Base-by-base conservation (phyloP, 306 rosid species). In the Argentina anserina region DNA sequence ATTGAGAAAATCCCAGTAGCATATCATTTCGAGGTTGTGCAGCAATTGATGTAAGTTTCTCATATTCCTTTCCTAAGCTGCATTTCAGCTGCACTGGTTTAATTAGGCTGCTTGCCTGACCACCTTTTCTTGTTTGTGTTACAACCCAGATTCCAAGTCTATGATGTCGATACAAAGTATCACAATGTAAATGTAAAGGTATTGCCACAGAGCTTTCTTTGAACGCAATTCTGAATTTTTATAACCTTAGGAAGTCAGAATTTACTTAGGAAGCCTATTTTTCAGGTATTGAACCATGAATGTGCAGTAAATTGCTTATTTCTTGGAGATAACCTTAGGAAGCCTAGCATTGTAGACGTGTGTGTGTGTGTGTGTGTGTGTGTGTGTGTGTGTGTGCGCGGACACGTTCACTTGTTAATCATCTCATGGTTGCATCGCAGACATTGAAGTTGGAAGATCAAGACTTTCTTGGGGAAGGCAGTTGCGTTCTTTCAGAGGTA, bases 11-110 rank as follows among this genome's bases (percentile, higher is more conserved):
- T 90, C 62, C 25, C 50, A 55, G 45, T 93, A 61, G 61, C 93
- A n/a, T 93, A 83, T 77, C 98, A 93, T 47, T 93, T 89, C 21
- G 98, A 93, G 84, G 65, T 67, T 41, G 92, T 93, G 78, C 97
- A 93, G 77, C 75, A 85, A 59, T 84, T 93, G 70, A 65, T 77
- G 98, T 90, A 86, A 86, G 93, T 59, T 56, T 75, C 75, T 69
- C 46, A 59, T 52, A 23, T 61, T 56, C 31, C 47, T 21, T 62
- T 61, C 18, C 26, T 7, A 7, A 7, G 66, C 42, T 7, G 13
- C 42, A 61, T 61, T 8, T 18, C 42, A 61, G 25, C 33, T 61
- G 65, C 34, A 2, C 29, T 39, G 33, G 42, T 49, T 34, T 78
- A 13, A 69, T 56, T 23, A 14, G 59, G 33, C 17, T 69, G 69